phyloP scores from a whole-genome alignment of 164 flowering plant species.

The Cinnamomum chago region DNA sequence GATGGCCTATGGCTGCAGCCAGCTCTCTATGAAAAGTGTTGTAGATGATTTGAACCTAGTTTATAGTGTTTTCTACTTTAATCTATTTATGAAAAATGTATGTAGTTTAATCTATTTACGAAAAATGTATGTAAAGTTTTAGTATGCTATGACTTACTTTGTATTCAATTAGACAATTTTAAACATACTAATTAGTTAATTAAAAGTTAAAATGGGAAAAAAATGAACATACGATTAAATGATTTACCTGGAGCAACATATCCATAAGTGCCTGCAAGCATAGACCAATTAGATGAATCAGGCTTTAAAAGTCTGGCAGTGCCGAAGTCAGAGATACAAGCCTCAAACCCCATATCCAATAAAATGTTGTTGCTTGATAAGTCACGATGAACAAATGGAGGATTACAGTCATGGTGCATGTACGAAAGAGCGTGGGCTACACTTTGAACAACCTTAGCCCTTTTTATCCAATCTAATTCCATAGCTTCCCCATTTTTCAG shows the following conservation, averaged over 20 bases:
- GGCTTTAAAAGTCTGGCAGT: conserved; percentile 3
- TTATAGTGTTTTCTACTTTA: too few relatives aligned
- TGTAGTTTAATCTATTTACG: too few relatives aligned
- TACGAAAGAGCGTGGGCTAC: conserved; percentile 1
- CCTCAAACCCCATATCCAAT: neutral
- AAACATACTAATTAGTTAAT: too few relatives aligned
- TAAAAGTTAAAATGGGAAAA: neutral
- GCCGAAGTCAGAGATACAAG: conserved; percentile 7
- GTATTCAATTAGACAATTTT: too few relatives aligned
- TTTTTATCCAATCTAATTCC: conserved; percentile 1
- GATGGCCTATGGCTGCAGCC: too few relatives aligned
- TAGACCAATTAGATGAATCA: conserved; percentile 1
- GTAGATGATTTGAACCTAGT: too few relatives aligned
- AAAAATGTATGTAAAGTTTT: too few relatives aligned
- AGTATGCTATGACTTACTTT: too few relatives aligned
- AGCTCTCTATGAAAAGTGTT: too few relatives aligned
- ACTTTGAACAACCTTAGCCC: neutral
- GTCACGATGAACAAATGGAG: conserved; percentile 5
- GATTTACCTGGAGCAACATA: conserved; percentile 10
- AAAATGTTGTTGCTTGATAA: conserved; percentile 4
- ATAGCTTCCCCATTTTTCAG: conserved; percentile 27
- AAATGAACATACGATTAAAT: too few relatives aligned
- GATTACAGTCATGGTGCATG: conserved; percentile 4
- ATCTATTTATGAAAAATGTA: too few relatives aligned
- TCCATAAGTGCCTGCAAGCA: conserved; percentile 9